Base-by-base conservation (phyloP, 1,284 basidiomycete species). In the Papiliotrema nemorosa region DNA sequence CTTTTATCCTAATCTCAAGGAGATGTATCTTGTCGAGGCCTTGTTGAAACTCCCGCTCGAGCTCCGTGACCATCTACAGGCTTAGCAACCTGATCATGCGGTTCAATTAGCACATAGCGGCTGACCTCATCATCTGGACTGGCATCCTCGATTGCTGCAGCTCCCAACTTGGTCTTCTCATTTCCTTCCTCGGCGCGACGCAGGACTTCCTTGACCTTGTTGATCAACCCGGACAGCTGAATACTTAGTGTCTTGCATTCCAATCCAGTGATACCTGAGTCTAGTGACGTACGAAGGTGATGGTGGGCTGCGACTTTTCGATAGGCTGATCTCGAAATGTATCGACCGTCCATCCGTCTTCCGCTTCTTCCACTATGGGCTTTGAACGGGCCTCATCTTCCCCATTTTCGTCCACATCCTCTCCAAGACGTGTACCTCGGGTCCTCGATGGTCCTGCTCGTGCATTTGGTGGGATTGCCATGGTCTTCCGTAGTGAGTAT, bases 1-100 rank as follows among this genome's bases (percentile, higher is more conserved):
- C 75, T 37, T 79, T 63, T 9, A 53, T 54, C 33, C 55, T 55
- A 42, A 66, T 52, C 25, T 52, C 29, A 7, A 66, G 24, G 5
- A 60, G 22, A 16, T 52, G 24, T 29, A 47, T 29, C 24, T 57
- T 48, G n/a, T 65, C 60, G 5, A 62, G 38, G 5, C 39, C 43
- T 31, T 50, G 22, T 16, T 50, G 50, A 25, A 63, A 52, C 2
- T 45, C 45, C 5, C 18, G 35, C 33, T 64, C 60, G 10, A 65
- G 34, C 20, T 58, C 49, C 10, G 49, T 33, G 6, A 65, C 47
- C 20, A 48, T 31, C 64, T 67, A 40, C 21, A 26, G 16, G 16
- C 33, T 40, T 13, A 20, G 41, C 50, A 25, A 48, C 29, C 7
- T 7, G 29, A 31, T 14, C 29, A 4, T 3, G 26, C 25, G 14